Conservation (phyloP, 1,139 yeast genomes). For the Hyphopichia burtonii region DNA sequence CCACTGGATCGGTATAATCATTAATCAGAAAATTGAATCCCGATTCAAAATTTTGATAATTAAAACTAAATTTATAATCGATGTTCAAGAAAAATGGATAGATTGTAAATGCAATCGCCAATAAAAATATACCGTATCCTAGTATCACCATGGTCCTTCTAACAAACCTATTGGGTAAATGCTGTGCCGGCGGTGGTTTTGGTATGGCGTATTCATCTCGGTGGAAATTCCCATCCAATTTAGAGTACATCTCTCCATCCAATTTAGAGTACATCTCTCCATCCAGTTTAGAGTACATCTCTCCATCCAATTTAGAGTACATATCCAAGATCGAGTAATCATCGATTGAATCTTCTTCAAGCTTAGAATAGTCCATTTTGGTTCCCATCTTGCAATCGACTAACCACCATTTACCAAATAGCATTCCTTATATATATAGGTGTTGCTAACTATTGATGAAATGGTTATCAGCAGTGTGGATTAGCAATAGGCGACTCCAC, state of each 20-base stretch:
- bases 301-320: not conserved
- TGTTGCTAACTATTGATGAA: not conserved
- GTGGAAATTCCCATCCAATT: no score
- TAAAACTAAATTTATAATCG: not conserved
- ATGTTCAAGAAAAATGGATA: not conserved
- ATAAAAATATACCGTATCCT: not conserved
- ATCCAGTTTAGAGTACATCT: not conserved
- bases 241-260: not conserved
- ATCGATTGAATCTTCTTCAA: not conserved
- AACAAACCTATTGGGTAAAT: not conserved
- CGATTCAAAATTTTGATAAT: not conserved
- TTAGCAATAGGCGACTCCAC: not conserved
- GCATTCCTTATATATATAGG: no score
- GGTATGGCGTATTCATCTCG: not conserved
- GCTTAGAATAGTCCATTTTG: no score
- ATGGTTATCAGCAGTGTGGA: not conserved
- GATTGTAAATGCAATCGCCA: not conserved
- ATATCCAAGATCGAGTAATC: not conserved
- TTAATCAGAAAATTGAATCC: not conserved
- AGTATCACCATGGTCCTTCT: not conserved
- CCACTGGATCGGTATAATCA: slow-evolving; percentile 21
- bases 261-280: not conserved
- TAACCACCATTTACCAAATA: no score
- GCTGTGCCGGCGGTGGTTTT: not conserved
- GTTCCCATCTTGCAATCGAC: no score